Evolutionary conservation across 2,329 filamentous ascomycete genomes (phyloP), one percentile per base, ranked within the genome.

Genomic region (Ophiostoma sp.): DNA sequence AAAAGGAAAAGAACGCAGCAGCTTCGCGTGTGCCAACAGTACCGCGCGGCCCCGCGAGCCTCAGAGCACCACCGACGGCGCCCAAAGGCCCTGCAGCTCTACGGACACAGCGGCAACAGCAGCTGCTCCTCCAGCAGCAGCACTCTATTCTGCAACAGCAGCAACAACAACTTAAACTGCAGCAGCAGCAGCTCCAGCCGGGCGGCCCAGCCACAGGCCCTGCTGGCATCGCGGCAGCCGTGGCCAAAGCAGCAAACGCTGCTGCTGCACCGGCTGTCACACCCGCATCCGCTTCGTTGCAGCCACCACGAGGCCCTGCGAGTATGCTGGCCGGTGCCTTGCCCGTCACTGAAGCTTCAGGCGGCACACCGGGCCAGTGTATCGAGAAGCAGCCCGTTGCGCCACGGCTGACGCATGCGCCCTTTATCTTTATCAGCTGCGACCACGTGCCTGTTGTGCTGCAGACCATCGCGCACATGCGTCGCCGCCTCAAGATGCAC

Each of bases 351-450:
- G 57, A 62, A 27, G 62, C 33, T 6, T 65, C 17, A 71, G 80
- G 83, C 75, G 78, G 82, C 31, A 81, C 85, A 69, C 85, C 27
- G 0, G 72, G 70, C 36, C 62, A 62, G 68, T 76, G 88, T 10
- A 81, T 92, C 36, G 91, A 94, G 77, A 82, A 85, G 44, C 86
- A 87, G 68, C 87, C 86, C 3, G 84, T 96, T 62, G 81, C 90
- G 31, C 81, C 85, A 44, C 88, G 89, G 73, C 87, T 97, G 68
- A 88, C 90, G 76, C 86, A 88, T 68, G 89, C 92, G 71, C 95
- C 95, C 0, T 97, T 97, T 77, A 89, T 98, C 52, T 97, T 96
- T 77, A 90, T 99, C 71, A 85, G 92, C n/a, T 87, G 92, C 74
- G 87, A 89, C 72, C 93, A 90, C 74, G 94, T 99, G 1, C 95